These are phyloP conservation scores for Oxyria digyna DNA, from an alignment of 148 eudicot genomes.

Conservation along the genomic window DNA sequence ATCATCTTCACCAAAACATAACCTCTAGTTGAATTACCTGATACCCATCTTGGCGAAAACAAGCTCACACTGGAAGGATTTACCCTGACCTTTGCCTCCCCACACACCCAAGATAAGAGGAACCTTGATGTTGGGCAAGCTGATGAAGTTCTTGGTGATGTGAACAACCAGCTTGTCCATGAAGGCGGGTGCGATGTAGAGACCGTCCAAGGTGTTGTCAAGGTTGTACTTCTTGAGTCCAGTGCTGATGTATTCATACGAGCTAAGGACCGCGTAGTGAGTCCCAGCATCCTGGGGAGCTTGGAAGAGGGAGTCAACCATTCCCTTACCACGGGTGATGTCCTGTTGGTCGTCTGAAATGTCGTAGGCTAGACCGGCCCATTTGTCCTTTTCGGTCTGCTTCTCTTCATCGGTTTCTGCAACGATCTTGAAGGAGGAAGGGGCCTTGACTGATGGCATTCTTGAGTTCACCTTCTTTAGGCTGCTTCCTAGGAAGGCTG, in stretches of 20 bases:
- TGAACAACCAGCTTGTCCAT: slow-evolving; percentile 97
- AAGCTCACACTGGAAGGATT: slow-evolving; percentile 95
- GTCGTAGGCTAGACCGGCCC: slow-evolving; percentile 47
- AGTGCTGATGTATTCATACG: slow-evolving; percentile 51
- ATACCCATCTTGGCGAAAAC: slow-evolving; percentile 96
- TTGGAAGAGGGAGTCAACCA: slow-evolving; percentile 67
- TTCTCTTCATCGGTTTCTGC: slow-evolving; percentile 31
- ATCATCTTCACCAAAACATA: no score
- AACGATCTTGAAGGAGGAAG: slow-evolving; percentile 28
- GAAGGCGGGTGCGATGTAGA: slow-evolving; percentile 92
- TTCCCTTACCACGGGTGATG: slow-evolving; percentile 74
- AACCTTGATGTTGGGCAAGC: slow-evolving; percentile 92
- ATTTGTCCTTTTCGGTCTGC: slow-evolving; percentile 46
- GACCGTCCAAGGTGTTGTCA: slow-evolving; percentile 67
- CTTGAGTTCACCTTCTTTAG: slow-evolving; percentile 43
- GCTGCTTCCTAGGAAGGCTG: slow-evolving; percentile 50
- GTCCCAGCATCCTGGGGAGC: slow-evolving; percentile 55
- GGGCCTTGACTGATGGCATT: slow-evolving; percentile 15
- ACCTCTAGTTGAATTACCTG: slow-evolving; percentile 27
- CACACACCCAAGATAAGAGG: slow-evolving; percentile 92
- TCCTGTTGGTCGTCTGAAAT: slow-evolving; percentile 75
- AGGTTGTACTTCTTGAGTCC: slow-evolving; percentile 52
- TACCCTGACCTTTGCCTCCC: slow-evolving; percentile 99
- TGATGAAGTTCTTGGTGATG: slow-evolving; percentile 78
- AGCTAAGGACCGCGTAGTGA: slow-evolving; percentile 47